A percentile compares a stretch with the other conserved stretches of the same genome.
These are phyloP conservation scores for Friedmanniomyces endolithicus DNA, from an alignment of 495 filamentous ascomycete genomes.

Conservation along the genomic window DNA sequence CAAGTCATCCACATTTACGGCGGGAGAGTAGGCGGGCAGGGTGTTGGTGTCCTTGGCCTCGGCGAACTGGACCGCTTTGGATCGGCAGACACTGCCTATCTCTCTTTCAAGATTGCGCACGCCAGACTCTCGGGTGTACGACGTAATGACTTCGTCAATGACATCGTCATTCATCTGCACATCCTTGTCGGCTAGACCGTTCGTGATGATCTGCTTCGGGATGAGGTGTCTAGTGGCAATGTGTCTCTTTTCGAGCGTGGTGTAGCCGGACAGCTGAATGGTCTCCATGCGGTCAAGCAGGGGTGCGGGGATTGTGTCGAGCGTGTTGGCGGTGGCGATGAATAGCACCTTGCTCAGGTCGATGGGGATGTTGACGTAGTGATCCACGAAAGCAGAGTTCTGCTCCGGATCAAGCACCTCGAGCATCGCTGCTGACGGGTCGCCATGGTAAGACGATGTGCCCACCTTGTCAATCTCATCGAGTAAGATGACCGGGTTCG, in stretches of 20 bases:
- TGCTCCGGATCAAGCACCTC: conserved; percentile 98
- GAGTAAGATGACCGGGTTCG: conserved; percentile 90
- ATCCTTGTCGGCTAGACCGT: conserved; percentile 65
- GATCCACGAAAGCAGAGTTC: conserved; percentile 87
- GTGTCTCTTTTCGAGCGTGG: conserved; percentile 92
- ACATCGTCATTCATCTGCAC: conserved; percentile 68
- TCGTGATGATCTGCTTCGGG: conserved; percentile 76
- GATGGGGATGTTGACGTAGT: conserved; percentile 93
- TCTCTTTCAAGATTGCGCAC: conserved; percentile 95
- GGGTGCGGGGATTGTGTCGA: conserved; percentile 89
- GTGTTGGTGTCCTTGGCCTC: conserved; percentile 70
- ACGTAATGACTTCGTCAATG: conserved; percentile 84
- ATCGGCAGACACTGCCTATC: conserved; percentile 83
- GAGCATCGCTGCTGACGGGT: conserved; percentile 96
- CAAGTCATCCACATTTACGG: conserved; percentile 62
- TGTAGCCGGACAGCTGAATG: conserved; percentile 85
- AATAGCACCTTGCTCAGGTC: conserved; percentile 95
- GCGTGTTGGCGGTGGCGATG: conserved; percentile 93
- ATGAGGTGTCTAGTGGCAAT: conserved; percentile 89
- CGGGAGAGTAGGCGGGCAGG: conserved; percentile 59
- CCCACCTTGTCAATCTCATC: conserved; percentile 99
- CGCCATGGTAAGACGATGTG: conserved; percentile 82
- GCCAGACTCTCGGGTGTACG: conserved; percentile 94
- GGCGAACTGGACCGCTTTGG: conserved; percentile 89
- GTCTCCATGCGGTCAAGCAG: conserved; percentile 97